Evolutionary conservation across 2,329 filamentous ascomycete species (phyloP).

Genomic region (Monilinia laxa): DNA sequence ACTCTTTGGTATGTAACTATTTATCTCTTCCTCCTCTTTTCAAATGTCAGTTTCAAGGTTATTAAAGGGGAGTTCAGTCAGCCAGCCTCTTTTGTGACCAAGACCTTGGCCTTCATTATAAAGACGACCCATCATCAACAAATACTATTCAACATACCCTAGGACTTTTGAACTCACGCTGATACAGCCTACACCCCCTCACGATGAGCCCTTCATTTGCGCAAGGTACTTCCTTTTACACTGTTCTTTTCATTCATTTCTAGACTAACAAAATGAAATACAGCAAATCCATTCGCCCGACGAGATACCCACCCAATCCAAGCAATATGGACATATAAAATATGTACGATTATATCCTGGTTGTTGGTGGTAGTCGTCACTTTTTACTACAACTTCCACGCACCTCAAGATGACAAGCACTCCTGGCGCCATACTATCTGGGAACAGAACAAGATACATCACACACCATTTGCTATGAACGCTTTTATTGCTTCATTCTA

Average conservation of each 20-base stretch:
- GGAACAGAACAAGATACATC: slow-evolving; percentile 66
- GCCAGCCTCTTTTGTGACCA: background rate
- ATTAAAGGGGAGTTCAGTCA: background rate
- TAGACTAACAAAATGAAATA: background rate
- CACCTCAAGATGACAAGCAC: slow-evolving; percentile 58
- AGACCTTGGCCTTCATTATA: background rate
- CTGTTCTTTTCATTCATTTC: background rate
- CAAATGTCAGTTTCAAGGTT: background rate
- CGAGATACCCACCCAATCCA: slow-evolving; percentile 63
- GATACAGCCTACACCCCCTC: background rate
- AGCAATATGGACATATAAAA: slow-evolving; percentile 70
- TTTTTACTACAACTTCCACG: slow-evolving; percentile 70
- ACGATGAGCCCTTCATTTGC: slow-evolving; percentile 19
- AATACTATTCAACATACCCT: background rate
- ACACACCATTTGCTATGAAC: slow-evolving; percentile 75
- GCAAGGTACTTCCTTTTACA: slow-evolving; percentile 4
- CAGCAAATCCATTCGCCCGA: slow-evolving; percentile 75
- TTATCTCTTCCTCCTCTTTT: background rate
- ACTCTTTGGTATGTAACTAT: slow-evolving; percentile 1
- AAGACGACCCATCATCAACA: background rate
- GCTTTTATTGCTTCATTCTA: slow-evolving; percentile 65
- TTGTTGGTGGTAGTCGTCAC: slow-evolving; percentile 68
- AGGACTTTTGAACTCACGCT: background rate
- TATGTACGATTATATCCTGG: slow-evolving; percentile 73
- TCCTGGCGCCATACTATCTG: slow-evolving; percentile 64